Base-by-base conservation (phyloP, 306 rosid genomes). In the Rosa persica region DNA sequence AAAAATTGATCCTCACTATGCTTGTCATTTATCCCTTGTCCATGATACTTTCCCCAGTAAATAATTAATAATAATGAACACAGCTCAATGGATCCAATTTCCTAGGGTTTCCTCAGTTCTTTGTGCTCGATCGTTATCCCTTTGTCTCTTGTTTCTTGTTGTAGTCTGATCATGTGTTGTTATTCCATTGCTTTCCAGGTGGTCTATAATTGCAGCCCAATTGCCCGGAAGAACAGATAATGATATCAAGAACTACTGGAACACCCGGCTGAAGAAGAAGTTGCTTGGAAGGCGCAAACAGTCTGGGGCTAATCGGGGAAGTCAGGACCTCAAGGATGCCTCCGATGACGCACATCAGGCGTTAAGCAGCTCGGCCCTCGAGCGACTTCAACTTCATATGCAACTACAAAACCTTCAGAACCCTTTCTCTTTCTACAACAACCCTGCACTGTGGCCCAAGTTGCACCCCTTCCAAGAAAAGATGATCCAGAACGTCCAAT, bases 151-250 rank as follows among this genome's bases (percentile, higher is more conserved):
- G 25, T 52, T 34, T 55, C 44, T 73, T 70, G 81, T 81, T 46
- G 49, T 83, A 76, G 83, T 82, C 42, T 81, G 74, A 81, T 58
- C 55, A 39, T 25, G 39, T 27, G 25, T 25, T 77, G 16, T 52
- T 76, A 83, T 82, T 61, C 54, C 8, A 5, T 79, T 40, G 27
- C 42, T 79, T 34, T 80, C 20, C 77, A 96, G 99, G 96, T 96
- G 99, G 99, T 96, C 99, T 80, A 90, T 96, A 60, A 96, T 96
- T 83, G 98, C 99, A 51, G 99, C 99, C 12, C 99, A 93, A 39
- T 83, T 96, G 82, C 98, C 99, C 51, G 99, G 99, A 89, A 91
- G 99, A 83, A 96, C 99, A 13, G 99, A 96, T 54, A 96, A 96
- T 38, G 99, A 96, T 77, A 96, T 96, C 64, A 96, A 96, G 86